Evolutionary conservation across 1,284 basidiomycete species (phyloP).

Genomic region (Stereum hirsutum): DNA sequence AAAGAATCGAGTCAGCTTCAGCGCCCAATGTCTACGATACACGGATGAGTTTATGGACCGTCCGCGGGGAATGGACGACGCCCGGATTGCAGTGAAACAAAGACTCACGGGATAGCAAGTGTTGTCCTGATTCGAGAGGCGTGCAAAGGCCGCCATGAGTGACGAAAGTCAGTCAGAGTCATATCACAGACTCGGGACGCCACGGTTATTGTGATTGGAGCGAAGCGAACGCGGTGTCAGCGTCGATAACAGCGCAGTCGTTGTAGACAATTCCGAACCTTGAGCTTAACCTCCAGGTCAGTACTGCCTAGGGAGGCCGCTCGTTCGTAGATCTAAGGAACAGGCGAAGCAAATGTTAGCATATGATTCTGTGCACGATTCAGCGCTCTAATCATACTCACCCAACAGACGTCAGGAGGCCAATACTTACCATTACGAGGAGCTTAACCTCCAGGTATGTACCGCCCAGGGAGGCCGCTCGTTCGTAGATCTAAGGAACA

Average conservation of each 20-base stretch:
- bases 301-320: slow-evolving; percentile 37
- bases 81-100: too few relatives aligned
- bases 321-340: slow-evolving; percentile 39
- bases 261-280: too few relatives aligned
- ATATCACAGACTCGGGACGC: too few relatives aligned
- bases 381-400: neutral
- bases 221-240: too few relatives aligned
- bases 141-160: too few relatives aligned
- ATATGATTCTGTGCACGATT: neutral
- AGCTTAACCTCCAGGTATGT: slow-evolving; percentile 43
- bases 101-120: slow-evolving; percentile 30
- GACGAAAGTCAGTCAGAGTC: too few relatives aligned
- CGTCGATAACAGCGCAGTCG: too few relatives aligned
- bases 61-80: too few relatives aligned
- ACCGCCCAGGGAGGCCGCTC: slow-evolving; percentile 33
- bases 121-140: too few relatives aligned
- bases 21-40: neutral
- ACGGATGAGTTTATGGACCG: neutral
- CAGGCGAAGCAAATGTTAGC: neutral
- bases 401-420: too few relatives aligned
- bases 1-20: neutral
- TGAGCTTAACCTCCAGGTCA: slow-evolving; percentile 38
- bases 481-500: slow-evolving; percentile 38
- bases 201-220: too few relatives aligned
- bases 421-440: too few relatives aligned